Percentiles rank a stretch among this genome's conserved stretches.
These are phyloP conservation scores for Nakazawaea pomicola DNA, from an alignment of 805 yeast species.

Conservation along the genomic window DNA sequence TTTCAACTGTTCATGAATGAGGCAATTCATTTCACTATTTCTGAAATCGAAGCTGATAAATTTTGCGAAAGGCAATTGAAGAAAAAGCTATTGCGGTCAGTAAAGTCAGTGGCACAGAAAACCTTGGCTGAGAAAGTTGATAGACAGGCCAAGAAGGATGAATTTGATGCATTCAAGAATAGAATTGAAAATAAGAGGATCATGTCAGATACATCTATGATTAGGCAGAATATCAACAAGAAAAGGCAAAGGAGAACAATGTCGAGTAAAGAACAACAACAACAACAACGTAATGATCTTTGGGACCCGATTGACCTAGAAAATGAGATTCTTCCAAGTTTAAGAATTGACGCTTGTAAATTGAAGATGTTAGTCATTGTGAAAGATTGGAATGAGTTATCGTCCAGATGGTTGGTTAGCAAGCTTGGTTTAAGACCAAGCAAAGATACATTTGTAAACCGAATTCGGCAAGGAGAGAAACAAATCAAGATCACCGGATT, in stretches of 20 bases:
- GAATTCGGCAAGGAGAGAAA: conserved; percentile 23
- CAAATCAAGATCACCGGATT: conserved; percentile 34
- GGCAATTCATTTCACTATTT: conserved; percentile 36
- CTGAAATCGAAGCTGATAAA: conserved; percentile 42
- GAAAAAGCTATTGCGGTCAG: conserved; percentile 22
- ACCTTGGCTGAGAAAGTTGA: conserved; percentile 21
- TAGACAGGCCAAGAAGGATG: conserved; percentile 35
- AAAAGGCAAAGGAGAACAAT: conserved; percentile 14
- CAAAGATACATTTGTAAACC: conserved; percentile 23
- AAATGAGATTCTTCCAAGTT: conserved; percentile 35
- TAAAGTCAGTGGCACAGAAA: conserved; percentile 26
- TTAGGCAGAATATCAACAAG: conserved; percentile 2
- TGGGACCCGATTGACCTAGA: conserved; percentile 41
- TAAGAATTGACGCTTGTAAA: conserved; percentile 20
- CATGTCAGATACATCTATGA: conserved; percentile 23
- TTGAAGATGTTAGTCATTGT: conserved; percentile 34
- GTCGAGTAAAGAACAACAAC: conserved; percentile 14
- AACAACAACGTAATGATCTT: conserved; percentile 20
- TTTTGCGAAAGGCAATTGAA: conserved; percentile 30
- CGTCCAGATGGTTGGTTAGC: conserved; percentile 45
- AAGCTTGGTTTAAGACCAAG: conserved; percentile 35
- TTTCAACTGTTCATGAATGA: conserved; percentile 61
- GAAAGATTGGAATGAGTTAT: conserved; percentile 40
- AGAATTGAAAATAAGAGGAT: conserved; percentile 17
- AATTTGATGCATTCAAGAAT: conserved; percentile 23